A percentile compares a stretch with the other conserved stretches of the same genome.
Conservation (phyloP, 495 filamentous ascomycete species). For the Talaromyces nanjingensis region DNA sequence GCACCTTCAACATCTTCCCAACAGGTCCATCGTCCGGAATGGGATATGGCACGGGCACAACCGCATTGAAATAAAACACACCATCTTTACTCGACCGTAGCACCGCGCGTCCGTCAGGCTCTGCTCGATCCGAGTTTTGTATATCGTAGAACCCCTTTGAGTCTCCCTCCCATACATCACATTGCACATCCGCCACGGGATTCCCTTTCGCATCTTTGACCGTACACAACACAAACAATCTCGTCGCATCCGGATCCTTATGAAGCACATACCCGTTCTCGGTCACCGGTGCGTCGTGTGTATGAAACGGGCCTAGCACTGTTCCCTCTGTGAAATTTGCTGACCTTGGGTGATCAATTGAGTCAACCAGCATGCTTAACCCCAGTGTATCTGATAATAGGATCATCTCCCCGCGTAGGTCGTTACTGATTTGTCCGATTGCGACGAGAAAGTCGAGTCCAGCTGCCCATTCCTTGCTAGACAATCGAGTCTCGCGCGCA, state of each 20-base stretch:
- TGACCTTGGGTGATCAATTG: slow-evolving; percentile 71
- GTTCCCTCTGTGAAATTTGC: slow-evolving; percentile 63
- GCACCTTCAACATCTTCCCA: slow-evolving; percentile 55
- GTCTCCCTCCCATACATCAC: slow-evolving; percentile 85
- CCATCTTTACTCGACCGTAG: slow-evolving; percentile 59
- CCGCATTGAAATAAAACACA: slow-evolving; percentile 69
- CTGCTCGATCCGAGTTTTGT: slow-evolving; percentile 54
- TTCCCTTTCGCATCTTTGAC: slow-evolving; percentile 56
- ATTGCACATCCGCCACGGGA: slow-evolving; percentile 55
- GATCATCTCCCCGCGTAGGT: slow-evolving; percentile 72
- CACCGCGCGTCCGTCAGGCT: slow-evolving; percentile 65
- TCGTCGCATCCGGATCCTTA: slow-evolving; percentile 36
- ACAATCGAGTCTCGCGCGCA: slow-evolving; percentile 60
- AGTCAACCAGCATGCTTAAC: slow-evolving; percentile 69
- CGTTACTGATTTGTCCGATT: slow-evolving; percentile 56
- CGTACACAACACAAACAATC: slow-evolving; percentile 61
- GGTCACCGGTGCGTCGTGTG: slow-evolving; percentile 61
- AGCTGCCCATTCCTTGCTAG: slow-evolving; percentile 61
- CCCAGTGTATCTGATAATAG: slow-evolving; percentile 76
- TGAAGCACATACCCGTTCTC: slow-evolving; percentile 54
- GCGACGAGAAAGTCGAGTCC: slow-evolving; percentile 53
- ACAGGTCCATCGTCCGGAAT: slow-evolving; percentile 78
- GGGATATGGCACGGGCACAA: slow-evolving; percentile 72
- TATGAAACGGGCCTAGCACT: slow-evolving; percentile 80
- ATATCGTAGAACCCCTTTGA: slow-evolving; percentile 73